Evolutionary conservation across 2,329 filamentous ascomycete species (phyloP), one percentile per base, ranked within the genome.

Genomic region (Xylariales sp.): DNA sequence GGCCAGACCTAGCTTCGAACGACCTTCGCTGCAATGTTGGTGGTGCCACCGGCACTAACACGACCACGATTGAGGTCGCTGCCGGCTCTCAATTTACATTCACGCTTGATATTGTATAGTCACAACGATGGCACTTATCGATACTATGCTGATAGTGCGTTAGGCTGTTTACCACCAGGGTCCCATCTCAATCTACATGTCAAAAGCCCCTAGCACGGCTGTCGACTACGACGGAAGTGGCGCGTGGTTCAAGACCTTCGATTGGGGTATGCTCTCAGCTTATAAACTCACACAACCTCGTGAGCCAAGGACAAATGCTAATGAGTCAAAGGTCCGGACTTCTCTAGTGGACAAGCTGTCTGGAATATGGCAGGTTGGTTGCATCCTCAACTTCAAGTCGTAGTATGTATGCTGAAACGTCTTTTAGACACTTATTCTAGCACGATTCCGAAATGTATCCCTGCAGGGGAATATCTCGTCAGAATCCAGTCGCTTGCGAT

Each of bases 401-500:
- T 9, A 14, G 15, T 14, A 8, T 10, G 7, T 10, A 32, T 32
- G 24, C 7, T 27, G n/a, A 27, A 8, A 27, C n/a, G 24, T 46
- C 24, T 10, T 8, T 16, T 10, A n/a, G 2, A 12, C 6, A 9
- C 38, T 3, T 68, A 68, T 52, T 58, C 60, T 1, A 53, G 43
- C 43, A 63, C 65, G 40, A 73, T 82, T 44, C 78, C 78, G 6
- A 56, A 59, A 22, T 70, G 70, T 46, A 69, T 82, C 43, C 66
- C 68, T 5, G 56, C 68, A 27, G 78, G 78, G 44, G 73, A 79
- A 49, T 80, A 80, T 53, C 70, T 81, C 45, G 62, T 80, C 24
- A 66, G 78, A 24, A 75, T 78, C 51, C 77, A 82, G 59, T 68
- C 75, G 42, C 71, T 83, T 36, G 79, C 74, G 20, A 74, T 83